These are phyloP conservation scores for Verticillium nubilum DNA, from an alignment of 2,329 filamentous ascomycete genomes.

Conservation along the genomic window DNA sequence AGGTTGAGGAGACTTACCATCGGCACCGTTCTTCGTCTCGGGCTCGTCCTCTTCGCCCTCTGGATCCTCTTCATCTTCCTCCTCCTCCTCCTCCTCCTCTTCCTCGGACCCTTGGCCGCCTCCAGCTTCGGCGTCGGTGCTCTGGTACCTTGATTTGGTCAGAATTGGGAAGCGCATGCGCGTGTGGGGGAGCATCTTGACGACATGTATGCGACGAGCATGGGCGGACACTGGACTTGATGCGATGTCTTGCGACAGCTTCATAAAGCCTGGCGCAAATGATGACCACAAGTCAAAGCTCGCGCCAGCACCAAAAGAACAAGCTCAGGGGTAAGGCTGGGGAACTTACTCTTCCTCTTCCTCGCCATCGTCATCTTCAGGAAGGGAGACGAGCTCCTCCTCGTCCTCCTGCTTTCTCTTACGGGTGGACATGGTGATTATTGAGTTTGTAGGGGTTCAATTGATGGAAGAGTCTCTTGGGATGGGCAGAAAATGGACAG, in stretches of 20 bases:
- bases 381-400: conserved; percentile 49
- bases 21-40: conserved; percentile 21
- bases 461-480: conserved; percentile 13
- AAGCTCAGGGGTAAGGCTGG: background rate
- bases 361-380: conserved; percentile 44
- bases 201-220: background rate
- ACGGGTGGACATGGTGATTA: conserved; percentile 37
- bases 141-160: conserved; percentile 26
- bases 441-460: conserved; percentile 15
- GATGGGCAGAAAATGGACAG: conserved; percentile 2
- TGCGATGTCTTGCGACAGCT: background rate
- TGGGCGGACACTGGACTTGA: background rate
- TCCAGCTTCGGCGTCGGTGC: conserved; percentile 31
- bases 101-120: conserved; percentile 32
- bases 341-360: conserved; percentile 49
- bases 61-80: conserved; percentile 20
- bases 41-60: conserved; percentile 7
- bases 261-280: background rate
- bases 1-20: conserved; percentile 23
- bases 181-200: background rate
- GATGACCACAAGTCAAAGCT: background rate
- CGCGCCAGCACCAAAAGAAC: background rate
- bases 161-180: background rate
- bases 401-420: conserved; percentile 51
- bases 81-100: conserved; percentile 28